Evolutionary conservation across 73 alveolate genomes (phyloP).

Genomic region (Paraurostyla sp.): DNA sequence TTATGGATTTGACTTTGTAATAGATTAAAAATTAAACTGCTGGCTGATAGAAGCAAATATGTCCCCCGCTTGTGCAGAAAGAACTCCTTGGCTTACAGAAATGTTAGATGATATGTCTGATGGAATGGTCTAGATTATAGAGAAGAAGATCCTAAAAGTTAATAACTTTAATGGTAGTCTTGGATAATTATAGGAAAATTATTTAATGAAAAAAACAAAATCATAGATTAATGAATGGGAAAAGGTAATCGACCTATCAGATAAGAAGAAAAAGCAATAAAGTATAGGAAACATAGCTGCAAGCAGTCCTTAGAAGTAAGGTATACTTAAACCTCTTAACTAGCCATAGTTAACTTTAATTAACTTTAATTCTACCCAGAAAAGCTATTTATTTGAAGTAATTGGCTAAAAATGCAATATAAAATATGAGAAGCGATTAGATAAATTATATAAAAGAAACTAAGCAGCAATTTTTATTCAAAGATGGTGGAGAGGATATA

Average conservation of each 20-base stretch:
- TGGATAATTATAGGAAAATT: background rate
- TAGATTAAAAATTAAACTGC: conserved; percentile 75
- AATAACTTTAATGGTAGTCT: conserved; percentile 17
- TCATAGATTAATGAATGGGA: conserved; percentile 38
- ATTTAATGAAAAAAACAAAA: background rate
- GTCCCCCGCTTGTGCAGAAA: conserved; percentile 89
- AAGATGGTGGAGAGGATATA: conserved; percentile 68
- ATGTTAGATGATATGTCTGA: conserved; percentile 80
- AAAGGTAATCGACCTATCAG: background rate
- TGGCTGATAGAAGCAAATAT: conserved; percentile 85
- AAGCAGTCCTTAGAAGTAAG: background rate
- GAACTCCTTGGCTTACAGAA: conserved; percentile 78
- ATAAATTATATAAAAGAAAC: background rate
- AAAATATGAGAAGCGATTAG: conserved; percentile 74
- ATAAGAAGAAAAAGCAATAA: background rate
- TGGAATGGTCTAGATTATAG: conserved; percentile 71
- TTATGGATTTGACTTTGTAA: conserved; percentile 82
- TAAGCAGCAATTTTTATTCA: conserved; percentile 55
- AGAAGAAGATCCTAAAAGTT: conserved; percentile 46
- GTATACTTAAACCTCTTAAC: background rate
- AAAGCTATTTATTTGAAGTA: conserved; percentile 54
- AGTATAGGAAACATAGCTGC: no score
- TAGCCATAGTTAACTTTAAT: no score
- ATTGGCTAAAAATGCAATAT: conserved; percentile 63
- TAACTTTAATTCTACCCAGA: background rate